Base-by-base conservation (phyloP, 2,329 filamentous ascomycete species). In the Claviceps pazoutovae region DNA sequence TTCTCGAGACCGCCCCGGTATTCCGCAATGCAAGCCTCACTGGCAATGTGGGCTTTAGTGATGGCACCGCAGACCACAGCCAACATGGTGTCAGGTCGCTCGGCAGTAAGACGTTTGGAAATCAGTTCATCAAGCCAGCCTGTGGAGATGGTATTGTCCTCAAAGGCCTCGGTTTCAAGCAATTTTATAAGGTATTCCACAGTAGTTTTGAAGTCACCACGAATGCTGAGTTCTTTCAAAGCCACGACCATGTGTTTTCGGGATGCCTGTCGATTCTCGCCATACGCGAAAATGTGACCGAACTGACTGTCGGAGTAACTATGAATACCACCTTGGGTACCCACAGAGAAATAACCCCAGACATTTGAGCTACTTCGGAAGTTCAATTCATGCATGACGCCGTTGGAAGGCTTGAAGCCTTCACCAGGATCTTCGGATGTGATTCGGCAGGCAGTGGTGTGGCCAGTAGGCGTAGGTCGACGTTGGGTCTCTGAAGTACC, bases 341-440 rank as follows among this genome's bases (percentile, higher is more conserved):
- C 88, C 68, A 98, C 93, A 50, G 93, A 98, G 82, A 98, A 98
- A 73, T 98, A 98, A 78, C 93, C 93, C 93, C 93, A 98, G 52
- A 97, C 93, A 61, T 98, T 98, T 57, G 93, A 97, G 68, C 89
- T 95, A 74, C 86, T 94, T 66, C 93, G 82, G 82, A 98, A 98
- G 78, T 98, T 98, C 64, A 98, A 76, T 66, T 98, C 93, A 74
- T 97, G 93, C 82, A 98, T 94, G 50, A 91, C 95, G 82, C 93
- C 93, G 64, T 91, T 95, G 46, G 93, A 98, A 53, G 93, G 93
- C 80, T 98, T 98, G 82, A 98, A 98, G 50, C 93, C 93, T 76
- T 98, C 93, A 63, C 94, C 93, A 9, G 93, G 93, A 67, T 98
- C 93, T 70, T 98, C 93, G 0, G 93, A 98, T 26, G 93, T 98